These are phyloP conservation scores for Linaria vulgaris DNA, from an alignment of 257 asterid genomes.

Conservation along the genomic window DNA sequence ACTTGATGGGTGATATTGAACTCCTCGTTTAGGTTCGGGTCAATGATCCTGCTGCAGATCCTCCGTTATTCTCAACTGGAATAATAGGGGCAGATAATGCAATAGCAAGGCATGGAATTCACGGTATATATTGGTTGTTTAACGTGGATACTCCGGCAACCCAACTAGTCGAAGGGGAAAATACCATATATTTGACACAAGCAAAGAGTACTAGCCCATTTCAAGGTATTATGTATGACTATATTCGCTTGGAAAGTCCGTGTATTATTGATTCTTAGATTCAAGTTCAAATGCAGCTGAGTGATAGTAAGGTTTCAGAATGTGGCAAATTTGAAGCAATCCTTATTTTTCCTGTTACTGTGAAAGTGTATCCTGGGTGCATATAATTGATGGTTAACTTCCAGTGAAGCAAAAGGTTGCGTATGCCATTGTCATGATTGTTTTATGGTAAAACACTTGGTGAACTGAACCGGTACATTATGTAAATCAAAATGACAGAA, in stretches of 20 bases:
- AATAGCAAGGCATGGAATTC: slow-evolving; percentile 81
- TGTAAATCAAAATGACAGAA: too few relatives aligned
- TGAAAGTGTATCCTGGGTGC: too few relatives aligned
- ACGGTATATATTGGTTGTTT: slow-evolving; percentile 60
- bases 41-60: slow-evolving; percentile 33
- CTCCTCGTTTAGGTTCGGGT: slow-evolving; percentile 45
- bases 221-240: slow-evolving; percentile 66
- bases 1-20: too few relatives aligned
- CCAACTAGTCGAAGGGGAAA: slow-evolving; percentile 35
- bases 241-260: slow-evolving; percentile 53
- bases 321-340: too few relatives aligned
- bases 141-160: slow-evolving; percentile 42
- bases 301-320: too few relatives aligned
- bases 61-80: slow-evolving; percentile 60
- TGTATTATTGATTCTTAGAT: slow-evolving; percentile 1
- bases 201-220: slow-evolving; percentile 50
- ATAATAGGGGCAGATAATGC: slow-evolving; percentile 61
- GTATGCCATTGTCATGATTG: too few relatives aligned
- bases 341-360: too few relatives aligned
- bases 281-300: too few relatives aligned
- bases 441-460: too few relatives aligned
- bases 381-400: too few relatives aligned
- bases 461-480: too few relatives aligned
- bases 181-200: slow-evolving; percentile 59
- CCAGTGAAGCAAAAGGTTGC: too few relatives aligned